phyloP scores from a whole-genome alignment of 495 filamentous ascomycete genomes.

The Diplogelasinospora grovesii region DNA sequence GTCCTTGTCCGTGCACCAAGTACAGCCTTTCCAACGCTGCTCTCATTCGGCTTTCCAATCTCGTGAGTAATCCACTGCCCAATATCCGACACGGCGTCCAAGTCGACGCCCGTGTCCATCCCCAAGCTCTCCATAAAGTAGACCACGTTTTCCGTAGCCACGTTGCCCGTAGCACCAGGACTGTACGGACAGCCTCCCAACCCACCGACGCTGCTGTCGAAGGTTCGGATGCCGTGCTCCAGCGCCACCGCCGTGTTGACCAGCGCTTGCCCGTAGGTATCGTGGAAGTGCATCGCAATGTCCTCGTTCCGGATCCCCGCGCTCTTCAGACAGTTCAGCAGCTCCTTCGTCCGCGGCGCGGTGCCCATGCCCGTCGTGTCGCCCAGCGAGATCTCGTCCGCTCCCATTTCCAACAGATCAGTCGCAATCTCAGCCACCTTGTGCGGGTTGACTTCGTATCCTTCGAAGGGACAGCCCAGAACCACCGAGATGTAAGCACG shows the following conservation, averaged over 20 bases:
- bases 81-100: constrained; percentile 73
- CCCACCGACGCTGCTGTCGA: constrained; percentile 85
- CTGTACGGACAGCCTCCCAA: constrained; percentile 92
- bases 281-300: constrained; percentile 90
- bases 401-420: constrained; percentile 84
- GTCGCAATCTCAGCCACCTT: constrained; percentile 80
- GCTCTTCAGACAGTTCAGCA: constrained; percentile 62
- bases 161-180: constrained; percentile 91
- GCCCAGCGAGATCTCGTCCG: constrained; percentile 86
- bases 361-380: constrained; percentile 98
- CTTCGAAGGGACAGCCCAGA: constrained; percentile 91
- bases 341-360: constrained; percentile 64
- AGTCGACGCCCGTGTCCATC: constrained; percentile 77
- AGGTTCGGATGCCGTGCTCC: constrained; percentile 81
- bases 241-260: constrained; percentile 83
- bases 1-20: constrained; percentile 45
- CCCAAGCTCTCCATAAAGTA: constrained; percentile 85
- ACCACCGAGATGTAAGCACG: constrained; percentile 94
- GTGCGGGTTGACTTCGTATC: constrained; percentile 68
- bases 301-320: constrained; percentile 75
- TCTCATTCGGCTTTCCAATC: constrained; percentile 69
- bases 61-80: constrained; percentile 86
- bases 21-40: constrained; percentile 71
- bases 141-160: constrained; percentile 88
- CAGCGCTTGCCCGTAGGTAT: constrained; percentile 92